Evolutionary conservation across 2,329 filamentous ascomycete genomes (phyloP), one percentile per base, ranked within the genome.

Genomic region (Fusarium oligoseptatum): DNA sequence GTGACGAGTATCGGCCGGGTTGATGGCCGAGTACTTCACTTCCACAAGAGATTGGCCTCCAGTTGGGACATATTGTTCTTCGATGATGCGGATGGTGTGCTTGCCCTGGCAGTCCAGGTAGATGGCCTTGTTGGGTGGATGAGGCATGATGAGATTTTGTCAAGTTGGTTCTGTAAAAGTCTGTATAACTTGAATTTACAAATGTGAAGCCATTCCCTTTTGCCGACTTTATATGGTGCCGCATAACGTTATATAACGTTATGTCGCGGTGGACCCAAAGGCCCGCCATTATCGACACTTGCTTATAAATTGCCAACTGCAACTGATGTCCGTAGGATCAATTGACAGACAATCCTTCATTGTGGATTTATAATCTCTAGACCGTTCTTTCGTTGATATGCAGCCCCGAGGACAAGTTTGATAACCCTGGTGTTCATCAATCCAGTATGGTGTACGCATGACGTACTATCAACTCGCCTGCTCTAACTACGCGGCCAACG

Each of bases 11-110:
- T 73, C 71, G 6, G 71, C 71, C 1, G 71, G 71, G 0, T 73
- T 73, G n/a, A 73, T 74, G 5, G 63, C 71, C 0, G 71, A 73
- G 17, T 73, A 74, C 5, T 71, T 63, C 22, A 73, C 71, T n/a
- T 73, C 45, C 10, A 73, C 63, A 4, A 73, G 55, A 0, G 71
- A 71, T 0, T 73, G 71, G 8, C 52, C 60, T 0, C 24, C 12
- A 1, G 57, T 29, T 0, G 67, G 71, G 0, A 64, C 2, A 2
- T 73, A 74, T 29, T 37, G 56, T 22, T 58, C 34, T 6, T 37
- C 6, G 15, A 58, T 58, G 36, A 41, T 41, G 4, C 56, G 15
- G 56, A 58, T 37, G 1, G 36, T 58, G 20, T 58, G 56, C 3
- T 58, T 58, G 34, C 56, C 56, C 56, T 58, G 56, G 5, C 22